Base-by-base conservation (phyloP, 2,329 filamentous ascomycete genomes). In the Arthrobotrys musiformis region DNA sequence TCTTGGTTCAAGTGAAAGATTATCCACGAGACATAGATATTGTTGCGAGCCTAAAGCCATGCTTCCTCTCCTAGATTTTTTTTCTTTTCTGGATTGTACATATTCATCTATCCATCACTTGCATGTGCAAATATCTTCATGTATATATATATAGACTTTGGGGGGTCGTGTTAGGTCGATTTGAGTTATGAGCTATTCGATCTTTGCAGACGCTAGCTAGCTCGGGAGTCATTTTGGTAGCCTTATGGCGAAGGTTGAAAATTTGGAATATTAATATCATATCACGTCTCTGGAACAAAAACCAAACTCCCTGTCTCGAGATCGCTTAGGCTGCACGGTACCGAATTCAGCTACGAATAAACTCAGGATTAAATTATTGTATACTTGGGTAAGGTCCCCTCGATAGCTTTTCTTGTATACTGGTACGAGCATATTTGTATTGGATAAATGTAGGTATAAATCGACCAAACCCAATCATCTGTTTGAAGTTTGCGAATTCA, bases 1-100 rank as follows among this genome's bases (percentile, higher is more conserved):
- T 70, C 73, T 8, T 77, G 73, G 73, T 77, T 77, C 8, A 56
- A 19, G 26, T 76, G 26, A 69, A 9, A 4, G 13, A 17, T 11
- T n/a, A 1, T 37, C 24, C n/a, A 19, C 2, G 7, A 8, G 15
- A 19, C 40, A 19, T 2, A 42, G 8, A n/a, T n/a, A n/a, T n/a
- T n/a, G n/a, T n/a, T n/a, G n/a, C 2, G 40, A 42, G n/a, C 4
- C 19, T 42, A 8, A 40, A 2, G n/a, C n/a, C 19, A 4, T n/a
- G 11, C 11, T n/a, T 1, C n/a, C 1, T 40, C 1, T 15, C 11
- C 42, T 44, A 17, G n/a, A 44, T 54, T 67, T 50, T 64, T 35
- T 19, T 35, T 4, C n/a, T 1, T 35, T 2, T 56, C 13, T 56
- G 22, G n/a, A 56, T 22, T 56, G 50, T 35, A 56, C 8, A 52